Evolutionary conservation across 2,329 filamentous ascomycete species (phyloP).

Genomic region (Coleophoma cylindrospora): DNA sequence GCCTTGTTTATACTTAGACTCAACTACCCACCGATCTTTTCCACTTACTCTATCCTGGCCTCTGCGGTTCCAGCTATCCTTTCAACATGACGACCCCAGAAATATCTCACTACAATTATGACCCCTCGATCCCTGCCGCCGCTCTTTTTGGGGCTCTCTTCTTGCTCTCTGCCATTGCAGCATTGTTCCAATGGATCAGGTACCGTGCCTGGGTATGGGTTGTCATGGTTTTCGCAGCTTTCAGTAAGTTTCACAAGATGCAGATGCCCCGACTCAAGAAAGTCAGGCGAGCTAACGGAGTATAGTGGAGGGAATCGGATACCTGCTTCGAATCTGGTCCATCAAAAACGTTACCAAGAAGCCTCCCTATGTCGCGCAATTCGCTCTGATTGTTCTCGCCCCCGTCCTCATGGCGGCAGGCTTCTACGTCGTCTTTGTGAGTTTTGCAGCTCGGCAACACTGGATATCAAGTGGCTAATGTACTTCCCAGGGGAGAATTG

Average conservation of each 20-base stretch:
- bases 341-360: slow-evolving; percentile 4
- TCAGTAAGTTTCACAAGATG: slow-evolving; percentile 17
- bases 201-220: slow-evolving; percentile 27
- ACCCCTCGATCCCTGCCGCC: slow-evolving; percentile 24
- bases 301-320: slow-evolving; percentile 18
- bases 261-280: background rate
- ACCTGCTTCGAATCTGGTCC: slow-evolving; percentile 14
- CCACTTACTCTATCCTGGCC: too few species aligned
- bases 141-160: slow-evolving; percentile 24
- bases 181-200: slow-evolving; percentile 26
- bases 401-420: slow-evolving; percentile 22
- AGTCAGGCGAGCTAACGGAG: background rate
- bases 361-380: slow-evolving; percentile 14
- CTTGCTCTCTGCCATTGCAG: slow-evolving; percentile 18
- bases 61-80: too few species aligned
- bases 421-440: slow-evolving; percentile 17
- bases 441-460: background rate
- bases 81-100: background rate
- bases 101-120: slow-evolving; percentile 16
- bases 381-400: slow-evolving; percentile 18
- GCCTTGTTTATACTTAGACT: too few species aligned
- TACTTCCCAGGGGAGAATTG: slow-evolving; percentile 7
- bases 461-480: background rate
- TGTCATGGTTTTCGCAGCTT: slow-evolving; percentile 26
- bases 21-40: too few species aligned